phyloP scores from a whole-genome alignment of 495 filamentous ascomycete genomes.

The Tuber umbilicatum region DNA sequence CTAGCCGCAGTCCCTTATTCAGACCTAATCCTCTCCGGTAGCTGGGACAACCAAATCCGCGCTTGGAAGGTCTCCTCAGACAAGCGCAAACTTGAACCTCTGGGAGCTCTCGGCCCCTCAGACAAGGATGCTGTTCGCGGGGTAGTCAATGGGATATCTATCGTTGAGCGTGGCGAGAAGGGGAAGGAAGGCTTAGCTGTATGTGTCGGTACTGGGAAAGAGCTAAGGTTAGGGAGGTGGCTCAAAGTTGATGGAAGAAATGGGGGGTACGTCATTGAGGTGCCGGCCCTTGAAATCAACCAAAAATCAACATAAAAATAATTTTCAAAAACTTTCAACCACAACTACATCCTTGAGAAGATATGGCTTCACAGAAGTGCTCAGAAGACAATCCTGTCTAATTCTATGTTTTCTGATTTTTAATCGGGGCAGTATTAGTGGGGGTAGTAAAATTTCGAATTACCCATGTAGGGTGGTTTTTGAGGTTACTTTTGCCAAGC shows the following conservation, averaged over 20 bases:
- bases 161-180: conserved; percentile 69
- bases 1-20: conserved; percentile 76
- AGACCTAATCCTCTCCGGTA: conserved; percentile 79
- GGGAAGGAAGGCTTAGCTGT: conserved; percentile 69
- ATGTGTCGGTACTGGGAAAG: conserved; percentile 75
- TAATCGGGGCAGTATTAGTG: too few relatives aligned
- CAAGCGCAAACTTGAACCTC: conserved; percentile 65
- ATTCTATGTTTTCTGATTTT: too few relatives aligned
- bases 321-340: too few relatives aligned
- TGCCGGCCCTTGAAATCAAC: too few relatives aligned
- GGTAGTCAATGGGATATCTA: conserved; percentile 74
- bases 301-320: too few relatives aligned
- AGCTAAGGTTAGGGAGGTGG: conserved; percentile 76
- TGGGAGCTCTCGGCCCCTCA: conserved; percentile 58
- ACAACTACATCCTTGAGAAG: too few relatives aligned
- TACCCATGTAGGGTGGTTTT: too few relatives aligned
- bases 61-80: conserved; percentile 80
- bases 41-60: conserved; percentile 84
- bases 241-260: conserved; percentile 62
- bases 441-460: too few relatives aligned
- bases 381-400: too few relatives aligned
- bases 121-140: conserved; percentile 54
- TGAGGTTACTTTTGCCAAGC: too few relatives aligned
- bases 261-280: conserved; percentile 47
- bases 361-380: too few relatives aligned